phyloP scores from a whole-genome alignment of 306 rosid genomes.

The Begonia fuchsioides region DNA sequence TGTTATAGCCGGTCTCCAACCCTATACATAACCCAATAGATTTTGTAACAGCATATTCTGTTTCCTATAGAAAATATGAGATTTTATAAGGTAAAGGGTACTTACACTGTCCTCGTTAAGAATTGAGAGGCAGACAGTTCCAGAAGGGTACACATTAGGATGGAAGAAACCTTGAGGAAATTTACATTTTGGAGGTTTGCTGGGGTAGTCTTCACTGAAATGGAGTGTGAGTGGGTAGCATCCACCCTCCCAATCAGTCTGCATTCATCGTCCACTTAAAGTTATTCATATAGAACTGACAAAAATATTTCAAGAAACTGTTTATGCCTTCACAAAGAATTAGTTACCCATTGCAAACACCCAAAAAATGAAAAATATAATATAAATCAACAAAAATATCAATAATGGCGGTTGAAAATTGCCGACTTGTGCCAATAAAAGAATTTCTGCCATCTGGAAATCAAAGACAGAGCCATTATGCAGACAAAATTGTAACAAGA shows the following conservation, averaged over 20 bases:
- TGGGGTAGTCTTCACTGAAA: slow-evolving; percentile 98
- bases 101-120: slow-evolving; percentile 94
- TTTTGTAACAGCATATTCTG: not conserved
- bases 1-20: slow-evolving; percentile 98
- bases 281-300: too few species aligned
- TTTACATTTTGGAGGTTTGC: slow-evolving; percentile 95
- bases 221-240: slow-evolving; percentile 75
- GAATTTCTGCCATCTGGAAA: too few species aligned
- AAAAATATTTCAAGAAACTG: too few species aligned
- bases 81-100: not conserved
- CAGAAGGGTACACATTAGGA: slow-evolving; percentile 97
- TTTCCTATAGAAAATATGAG: not conserved
- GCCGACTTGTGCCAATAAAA: too few species aligned
- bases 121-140: slow-evolving; percentile 92
- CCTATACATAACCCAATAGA: slow-evolving; percentile 27
- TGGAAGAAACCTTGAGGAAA: slow-evolving; percentile 91
- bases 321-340: too few species aligned
- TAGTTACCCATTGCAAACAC: too few species aligned
- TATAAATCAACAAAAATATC: too few species aligned
- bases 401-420: too few species aligned
- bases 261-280: too few species aligned
- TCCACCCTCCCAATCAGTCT: slow-evolving; percentile 99
- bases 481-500: too few species aligned
- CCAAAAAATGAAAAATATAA: too few species aligned
- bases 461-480: too few species aligned